Evolutionary conservation across 2,329 filamentous ascomycete species (phyloP), one percentile per base, ranked within the genome.

Genomic region (Fusarium clavum): DNA sequence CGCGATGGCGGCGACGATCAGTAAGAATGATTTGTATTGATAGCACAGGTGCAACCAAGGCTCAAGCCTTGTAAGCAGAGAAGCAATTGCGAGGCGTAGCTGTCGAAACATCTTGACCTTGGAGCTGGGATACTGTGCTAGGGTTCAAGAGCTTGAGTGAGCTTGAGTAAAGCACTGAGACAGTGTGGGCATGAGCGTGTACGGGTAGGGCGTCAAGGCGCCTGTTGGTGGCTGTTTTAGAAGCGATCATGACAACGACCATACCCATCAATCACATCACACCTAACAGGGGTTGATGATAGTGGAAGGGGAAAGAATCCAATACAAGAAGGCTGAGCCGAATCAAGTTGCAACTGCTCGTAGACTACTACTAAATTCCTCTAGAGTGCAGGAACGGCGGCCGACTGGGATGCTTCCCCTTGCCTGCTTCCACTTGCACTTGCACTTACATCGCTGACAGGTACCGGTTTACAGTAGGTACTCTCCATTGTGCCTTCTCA

Each of bases 171-270:
- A 27, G 34, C 30, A 59, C 57, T 45, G 46, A 57, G 52, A 51
- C 56, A 53, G 53, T 16, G 43, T 49, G 45, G 38, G 57, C 38
- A 54, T 32, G 40, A 65, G 51, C 49, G 41, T 63, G 27, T 44
- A 20, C 67, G 72, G 72, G 66, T 73, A 76, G 56, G 73, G 73
- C 73, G 73, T 76, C 65, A 76, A 72, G 64, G 73, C 73, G 73
- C 67, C 64, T 72, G 64, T 70, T 66, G 65, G 71, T 75, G 64
- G 68, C 66, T 73, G 62, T 45, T 61, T 49, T 46, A 57, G 60
- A 64, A 60, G 58, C 59, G 72, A 71, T 70, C 68, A 57, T 60
- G 70, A 65, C 43, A 59, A 62, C 62, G 34, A 40, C 18, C 48
- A n/a, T 61, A 55, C 38, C 16, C 30, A 56, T 51, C 14, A n/a